These are phyloP conservation scores for Sporothrix luriei DNA, from an alignment of 2,329 filamentous ascomycete species.

Conservation along the genomic window DNA sequence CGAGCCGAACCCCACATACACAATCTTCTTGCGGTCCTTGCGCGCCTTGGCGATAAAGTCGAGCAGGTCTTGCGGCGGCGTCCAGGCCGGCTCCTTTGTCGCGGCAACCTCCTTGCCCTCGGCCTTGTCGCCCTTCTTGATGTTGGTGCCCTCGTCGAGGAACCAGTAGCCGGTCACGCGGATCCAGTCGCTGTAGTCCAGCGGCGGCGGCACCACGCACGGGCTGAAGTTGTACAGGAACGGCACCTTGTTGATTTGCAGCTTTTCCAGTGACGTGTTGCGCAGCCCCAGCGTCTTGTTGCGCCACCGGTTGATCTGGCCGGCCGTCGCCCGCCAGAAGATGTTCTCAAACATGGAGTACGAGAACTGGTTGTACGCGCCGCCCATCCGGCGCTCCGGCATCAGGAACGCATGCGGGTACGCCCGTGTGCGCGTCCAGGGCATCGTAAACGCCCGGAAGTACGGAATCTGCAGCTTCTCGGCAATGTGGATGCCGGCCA, in stretches of 20 bases:
- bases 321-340: slow-evolving; percentile 91
- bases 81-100: slow-evolving; percentile 54
- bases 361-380: slow-evolving; percentile 90
- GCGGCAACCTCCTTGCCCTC: not conserved
- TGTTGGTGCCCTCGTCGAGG: slow-evolving; percentile 65
- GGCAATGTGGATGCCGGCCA: slow-evolving; percentile 97
- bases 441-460: slow-evolving; percentile 97
- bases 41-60: slow-evolving; percentile 84
- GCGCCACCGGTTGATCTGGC: slow-evolving; percentile 91
- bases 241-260: slow-evolving; percentile 96
- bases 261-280: slow-evolving; percentile 80
- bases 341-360: slow-evolving; percentile 97
- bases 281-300: slow-evolving; percentile 76
- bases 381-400: slow-evolving; percentile 90
- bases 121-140: not conserved
- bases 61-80: slow-evolving; percentile 72
- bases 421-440: slow-evolving; percentile 92
- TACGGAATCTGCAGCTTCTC: slow-evolving; percentile 92
- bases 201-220: slow-evolving; percentile 85
- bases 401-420: slow-evolving; percentile 97
- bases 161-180: slow-evolving; percentile 98
- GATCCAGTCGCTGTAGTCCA: slow-evolving; percentile 98
- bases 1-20: slow-evolving; percentile 96
- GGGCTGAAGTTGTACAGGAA: slow-evolving; percentile 98
- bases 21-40: slow-evolving; percentile 81